Evolutionary conservation across 352 stramenopile species (phyloP), one percentile per base, ranked within the genome.

Genomic region (Albugo candida): DNA sequence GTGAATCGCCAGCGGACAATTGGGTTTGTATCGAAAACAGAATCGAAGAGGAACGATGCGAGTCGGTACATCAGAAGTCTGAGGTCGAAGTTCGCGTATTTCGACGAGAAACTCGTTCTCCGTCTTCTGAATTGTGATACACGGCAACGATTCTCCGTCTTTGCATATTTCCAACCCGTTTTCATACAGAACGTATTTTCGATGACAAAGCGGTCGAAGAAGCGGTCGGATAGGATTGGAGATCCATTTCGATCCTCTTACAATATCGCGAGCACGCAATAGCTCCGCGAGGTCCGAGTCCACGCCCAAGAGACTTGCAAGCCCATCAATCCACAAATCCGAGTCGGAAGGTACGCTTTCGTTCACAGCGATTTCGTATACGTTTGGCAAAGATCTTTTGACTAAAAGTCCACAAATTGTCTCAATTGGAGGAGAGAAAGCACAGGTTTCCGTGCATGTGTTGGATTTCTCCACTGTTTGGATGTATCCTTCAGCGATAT

Each of bases 201-300:
- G 20, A 10, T 3, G 3, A 24, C 3, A 8, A 8, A 43, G 38
- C 3, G 20, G 38, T 43, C 38, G 38, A 24, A 43, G 38, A 43
- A 92, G 48, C 36, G 63, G 49, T 13, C 61, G 55, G 13, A 88
- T 61, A 5, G 72, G 67, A 54, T 89, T 92, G 8, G 53, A 50
- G 10, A 84, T 58, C 70, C 77, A 92, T 50, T 79, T 73, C 27
- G 70, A 70, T 1, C 63, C 66, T 13, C 63, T 56, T 4, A 68
- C 61, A 16, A 88, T 49, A 43, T 64, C 61, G 27, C 61, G 53
- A 14, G 70, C 72, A 11, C 70, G 67, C 13, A 89, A 56, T 13
- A 87, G 47, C 20, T 56, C 56, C 16, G 45, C 48, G 11, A 88
- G 51, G 40, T 10, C 24, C 24, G 24, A 31, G 24, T 31, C 43